Evolutionary conservation across 352 stramenopile genomes (phyloP).

Genomic region (Phytophthora citricola): DNA sequence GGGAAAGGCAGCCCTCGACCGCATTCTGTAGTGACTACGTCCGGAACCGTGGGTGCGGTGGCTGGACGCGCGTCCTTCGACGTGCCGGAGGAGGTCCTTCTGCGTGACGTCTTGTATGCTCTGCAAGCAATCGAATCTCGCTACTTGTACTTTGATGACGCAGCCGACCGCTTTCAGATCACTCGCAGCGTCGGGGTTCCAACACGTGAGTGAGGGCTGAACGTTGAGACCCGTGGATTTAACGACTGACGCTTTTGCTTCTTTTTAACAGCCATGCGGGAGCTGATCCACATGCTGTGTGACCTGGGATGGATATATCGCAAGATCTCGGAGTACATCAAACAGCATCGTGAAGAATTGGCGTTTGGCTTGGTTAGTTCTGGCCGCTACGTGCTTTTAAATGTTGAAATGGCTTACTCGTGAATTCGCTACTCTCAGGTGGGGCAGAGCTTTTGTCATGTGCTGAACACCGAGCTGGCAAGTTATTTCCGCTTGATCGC

Average conservation of each 20-base stretch:
- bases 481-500: conserved; percentile 95
- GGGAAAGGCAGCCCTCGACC: conserved; percentile 27
- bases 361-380: conserved; percentile 75
- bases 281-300: conserved; percentile 84
- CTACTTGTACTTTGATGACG: conserved; percentile 86
- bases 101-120: conserved; percentile 92
- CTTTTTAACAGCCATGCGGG: conserved; percentile 69
- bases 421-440: conserved; percentile 48
- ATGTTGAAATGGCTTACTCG: conserved; percentile 15
- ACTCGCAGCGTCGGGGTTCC: conserved; percentile 75
- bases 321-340: conserved; percentile 84
- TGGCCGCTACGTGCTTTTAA: neutral
- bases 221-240: neutral
- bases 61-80: conserved; percentile 55
- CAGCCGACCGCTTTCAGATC: conserved; percentile 83
- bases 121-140: conserved; percentile 94
- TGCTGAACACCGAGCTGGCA: conserved; percentile 91
- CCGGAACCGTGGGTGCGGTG: neutral
- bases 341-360: conserved; percentile 75
- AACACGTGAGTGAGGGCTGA: conserved; percentile 61
- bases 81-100: conserved; percentile 87
- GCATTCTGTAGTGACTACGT: conserved; percentile 7
- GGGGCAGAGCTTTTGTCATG: conserved; percentile 90
- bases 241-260: conserved; percentile 16
- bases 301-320: conserved; percentile 92